These are phyloP conservation scores for Cymbopogon citratus DNA, from an alignment of 176 grass and related monocot species.

Conservation along the genomic window DNA sequence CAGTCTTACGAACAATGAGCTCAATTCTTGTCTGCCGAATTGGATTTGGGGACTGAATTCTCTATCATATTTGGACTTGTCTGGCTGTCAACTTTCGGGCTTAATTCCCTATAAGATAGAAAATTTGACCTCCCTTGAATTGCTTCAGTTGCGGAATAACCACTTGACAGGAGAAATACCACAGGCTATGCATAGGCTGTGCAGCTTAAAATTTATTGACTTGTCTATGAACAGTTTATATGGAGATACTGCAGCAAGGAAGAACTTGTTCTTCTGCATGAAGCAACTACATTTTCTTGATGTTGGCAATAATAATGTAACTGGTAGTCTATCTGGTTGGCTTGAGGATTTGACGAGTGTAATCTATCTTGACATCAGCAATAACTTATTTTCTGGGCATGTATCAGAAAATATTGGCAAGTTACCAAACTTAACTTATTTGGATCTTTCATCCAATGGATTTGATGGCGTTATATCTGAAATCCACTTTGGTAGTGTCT, in stretches of 20 bases:
- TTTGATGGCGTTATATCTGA: background rate
- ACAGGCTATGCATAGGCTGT: background rate
- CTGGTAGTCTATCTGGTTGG: background rate
- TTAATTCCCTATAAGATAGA: background rate
- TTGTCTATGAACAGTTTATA: background rate
- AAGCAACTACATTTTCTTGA: background rate
- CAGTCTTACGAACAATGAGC: background rate
- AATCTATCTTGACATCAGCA: background rate
- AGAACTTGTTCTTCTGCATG: background rate
- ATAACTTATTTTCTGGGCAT: background rate
- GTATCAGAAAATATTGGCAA: background rate
- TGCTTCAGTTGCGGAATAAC: background rate
- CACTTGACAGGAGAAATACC: background rate
- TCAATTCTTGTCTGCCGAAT: background rate
- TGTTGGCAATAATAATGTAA: background rate
- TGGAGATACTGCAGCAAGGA: background rate
- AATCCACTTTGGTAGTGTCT: background rate
- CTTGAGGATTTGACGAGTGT: background rate
- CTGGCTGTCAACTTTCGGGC: background rate
- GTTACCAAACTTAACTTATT: background rate
- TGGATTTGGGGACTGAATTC: background rate
- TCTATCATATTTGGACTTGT: background rate
- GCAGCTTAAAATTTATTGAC: background rate
- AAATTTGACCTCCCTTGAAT: background rate
- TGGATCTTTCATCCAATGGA: background rate